Evolutionary conservation across 208 protist genomes (phyloP).

Genomic region (Crithidia acanthocephali): DNA sequence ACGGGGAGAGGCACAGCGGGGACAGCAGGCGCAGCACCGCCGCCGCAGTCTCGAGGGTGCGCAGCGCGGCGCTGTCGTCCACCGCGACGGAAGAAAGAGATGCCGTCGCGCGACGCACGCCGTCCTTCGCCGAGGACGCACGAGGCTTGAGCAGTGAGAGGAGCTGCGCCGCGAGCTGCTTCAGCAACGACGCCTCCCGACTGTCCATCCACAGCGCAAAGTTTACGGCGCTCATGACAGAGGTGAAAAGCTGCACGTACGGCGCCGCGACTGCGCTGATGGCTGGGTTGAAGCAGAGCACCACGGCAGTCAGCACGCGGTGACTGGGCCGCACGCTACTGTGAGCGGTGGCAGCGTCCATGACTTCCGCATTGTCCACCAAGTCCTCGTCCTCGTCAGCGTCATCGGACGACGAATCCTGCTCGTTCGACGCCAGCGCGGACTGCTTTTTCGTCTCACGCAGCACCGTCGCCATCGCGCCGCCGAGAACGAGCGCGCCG

Average conservation of each 20-base stretch:
- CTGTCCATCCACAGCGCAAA: slow-evolving; percentile 61
- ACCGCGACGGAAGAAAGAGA: neutral
- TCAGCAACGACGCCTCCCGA: slow-evolving; percentile 35
- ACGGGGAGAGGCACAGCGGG: slow-evolving; percentile 66
- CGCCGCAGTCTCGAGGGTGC: slow-evolving; percentile 28
- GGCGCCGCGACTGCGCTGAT: slow-evolving; percentile 23
- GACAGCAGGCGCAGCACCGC: slow-evolving; percentile 60
- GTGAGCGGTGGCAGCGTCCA: neutral
- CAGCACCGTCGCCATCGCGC: slow-evolving; percentile 40
- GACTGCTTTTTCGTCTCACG: slow-evolving; percentile 51
- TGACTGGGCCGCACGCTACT: slow-evolving; percentile 44
- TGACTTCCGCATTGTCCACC: slow-evolving; percentile 1
- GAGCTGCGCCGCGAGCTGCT: slow-evolving; percentile 31
- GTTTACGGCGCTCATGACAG: slow-evolving; percentile 45
- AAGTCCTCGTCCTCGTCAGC: slow-evolving; percentile 19
- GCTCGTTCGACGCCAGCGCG: neutral
- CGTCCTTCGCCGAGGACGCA: neutral
- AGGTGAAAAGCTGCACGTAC: slow-evolving; percentile 51
- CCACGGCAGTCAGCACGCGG: slow-evolving; percentile 58
- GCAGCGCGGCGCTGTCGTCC: neutral
- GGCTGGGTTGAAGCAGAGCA: slow-evolving; percentile 30
- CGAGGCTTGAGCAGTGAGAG: slow-evolving; percentile 17
- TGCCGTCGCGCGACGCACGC: neutral
- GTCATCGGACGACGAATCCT: slow-evolving; percentile 19
- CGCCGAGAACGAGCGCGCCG: slow-evolving; percentile 37